Base-by-base conservation (phyloP, 495 filamentous ascomycete species). In the Penicillium dipodomyicola region DNA sequence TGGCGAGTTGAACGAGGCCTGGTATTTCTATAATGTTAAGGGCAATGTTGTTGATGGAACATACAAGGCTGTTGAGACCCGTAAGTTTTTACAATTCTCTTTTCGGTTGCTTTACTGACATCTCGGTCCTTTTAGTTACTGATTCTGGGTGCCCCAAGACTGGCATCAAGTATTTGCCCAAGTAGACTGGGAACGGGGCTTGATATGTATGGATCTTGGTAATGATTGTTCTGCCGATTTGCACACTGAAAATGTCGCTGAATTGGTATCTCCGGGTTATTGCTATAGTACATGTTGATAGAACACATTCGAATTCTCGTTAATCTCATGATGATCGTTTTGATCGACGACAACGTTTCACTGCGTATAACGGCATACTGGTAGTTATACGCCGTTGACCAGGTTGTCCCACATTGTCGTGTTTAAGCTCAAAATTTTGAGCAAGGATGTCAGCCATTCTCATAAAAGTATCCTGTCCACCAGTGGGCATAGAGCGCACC, bases 1-100 rank as follows among this genome's bases (percentile, higher is more conserved):
- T 44, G 72, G 74, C 37, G 69, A 76, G 25, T 72, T 94, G 33
- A 83, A 88, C 67, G 76, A 91, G 72, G 81, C 83, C 25, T 91
- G 84, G 82, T 93, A 93, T 67, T 83, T 83, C 60, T 93, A 86
- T 74, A 86, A 90, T 65, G 80, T 92, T 15, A 78, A 79, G 57
- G 90, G 90, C 35, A 86, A 83, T 62, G 70, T 89, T 37, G 84
- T 89, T 66, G 82, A 80, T 45, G 89, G 89, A 45, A 64, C 81
- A 39, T 92, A 91, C 65, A 74, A 86, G 35, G 74, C 87, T 7
- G 63, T 74, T 17, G 66, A 75, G 37, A 74, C 80, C 6, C 78
- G 79, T 80, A 65, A 68, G 74, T 75, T 29, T 29, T 23, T 20
- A 22, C 25, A 3, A 14, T 49, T 47, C 20, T 27, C 11, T 52